These are phyloP conservation scores for Plantago major DNA, from an alignment of 257 asterid genomes.

Conservation along the genomic window DNA sequence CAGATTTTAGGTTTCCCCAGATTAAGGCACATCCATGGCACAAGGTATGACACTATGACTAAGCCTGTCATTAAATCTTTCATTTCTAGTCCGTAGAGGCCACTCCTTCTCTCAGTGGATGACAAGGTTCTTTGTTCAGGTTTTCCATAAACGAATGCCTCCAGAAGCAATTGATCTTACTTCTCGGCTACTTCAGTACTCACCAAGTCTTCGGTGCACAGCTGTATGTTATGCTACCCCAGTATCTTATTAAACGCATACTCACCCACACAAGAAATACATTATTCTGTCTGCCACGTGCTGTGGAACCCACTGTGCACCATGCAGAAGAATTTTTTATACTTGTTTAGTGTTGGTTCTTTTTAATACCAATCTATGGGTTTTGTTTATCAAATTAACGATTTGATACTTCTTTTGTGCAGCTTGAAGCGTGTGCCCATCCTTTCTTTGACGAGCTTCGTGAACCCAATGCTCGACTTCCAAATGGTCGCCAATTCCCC, in stretches of 20 bases:
- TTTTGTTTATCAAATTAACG: not conserved
- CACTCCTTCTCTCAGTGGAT: constrained; percentile 13
- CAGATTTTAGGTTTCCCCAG: constrained; percentile 89
- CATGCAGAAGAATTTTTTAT: constrained; percentile 3
- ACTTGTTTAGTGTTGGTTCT: not conserved
- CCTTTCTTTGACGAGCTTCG: constrained; percentile 90
- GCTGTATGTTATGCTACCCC: constrained; percentile 42
- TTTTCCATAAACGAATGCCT: constrained; percentile 90
- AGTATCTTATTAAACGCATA: not conserved
- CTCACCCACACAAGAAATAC: too few relatives aligned
- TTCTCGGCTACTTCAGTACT: constrained; percentile 83
- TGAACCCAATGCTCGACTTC: constrained; percentile 72
- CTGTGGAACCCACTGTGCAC: too few relatives aligned
- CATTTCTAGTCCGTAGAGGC: not conserved
- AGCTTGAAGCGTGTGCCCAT: constrained; percentile 90
- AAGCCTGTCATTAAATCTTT: constrained; percentile 1
- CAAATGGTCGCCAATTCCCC: constrained; percentile 74
- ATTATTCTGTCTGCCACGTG: too few relatives aligned
- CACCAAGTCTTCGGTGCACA: constrained; percentile 92
- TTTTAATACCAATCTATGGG: not conserved
- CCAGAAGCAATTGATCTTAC: constrained; percentile 95
- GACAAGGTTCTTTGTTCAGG: constrained; percentile 39
- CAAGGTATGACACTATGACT: constrained; percentile 51
- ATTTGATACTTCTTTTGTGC: constrained; percentile 22
- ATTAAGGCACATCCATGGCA: constrained; percentile 97